Evolutionary conservation across 1,284 basidiomycete genomes (phyloP), one percentile per base, ranked within the genome.

Genomic region (Tilletiopsis washingtonensis): DNA sequence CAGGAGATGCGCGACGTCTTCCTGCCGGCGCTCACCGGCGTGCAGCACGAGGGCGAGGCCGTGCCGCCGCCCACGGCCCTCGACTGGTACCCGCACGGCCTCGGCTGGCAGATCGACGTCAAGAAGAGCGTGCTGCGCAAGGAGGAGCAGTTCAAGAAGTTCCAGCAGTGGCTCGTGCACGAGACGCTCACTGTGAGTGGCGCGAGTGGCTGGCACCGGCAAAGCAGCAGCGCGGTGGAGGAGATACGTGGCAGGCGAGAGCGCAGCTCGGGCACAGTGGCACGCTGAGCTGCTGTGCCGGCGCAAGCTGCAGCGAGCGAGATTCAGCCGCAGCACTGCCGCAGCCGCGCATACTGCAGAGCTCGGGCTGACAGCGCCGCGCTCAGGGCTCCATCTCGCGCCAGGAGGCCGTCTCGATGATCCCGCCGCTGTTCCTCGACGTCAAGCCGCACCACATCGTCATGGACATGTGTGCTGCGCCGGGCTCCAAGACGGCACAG

Each of bases 401-500:
- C 20, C 91, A 97, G 76, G 94, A 99, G 76, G 91, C 90, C 20
- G 94, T 99, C 47, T 94, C 90, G 67, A 99, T 98, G 94, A 79
- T 99, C 20, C 94, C 94, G 3, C 93, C 94, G 1, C 80, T 99
- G 2, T 84, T 98, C 64, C 81, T 99, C 43, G 86, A 93, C 56
- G 89, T 98, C n/a, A 79, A 89, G 41, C 67, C 64, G 5, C 56
- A 71, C 44, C 70, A 72, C 49, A 49, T 71, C 29, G 70, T 72
- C 14, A 82, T 98, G 63, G 93, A 99, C 75, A 90, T 96, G 86
- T 99, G 93, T 71, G 94, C 94, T n/a, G 93, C 94, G 1, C 94
- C 94, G 1, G 94, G 94, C 14, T 94, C 90, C 26, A 98, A 99
- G 82, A 91, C 90, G 5, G 87, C 88, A 4, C 91, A 94, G 77